A percentile compares a stretch with the other conserved stretches of the same genome.
These are phyloP conservation scores for Exophiala sideris DNA, from an alignment of 2,329 filamentous ascomycete genomes.

Conservation along the genomic window DNA sequence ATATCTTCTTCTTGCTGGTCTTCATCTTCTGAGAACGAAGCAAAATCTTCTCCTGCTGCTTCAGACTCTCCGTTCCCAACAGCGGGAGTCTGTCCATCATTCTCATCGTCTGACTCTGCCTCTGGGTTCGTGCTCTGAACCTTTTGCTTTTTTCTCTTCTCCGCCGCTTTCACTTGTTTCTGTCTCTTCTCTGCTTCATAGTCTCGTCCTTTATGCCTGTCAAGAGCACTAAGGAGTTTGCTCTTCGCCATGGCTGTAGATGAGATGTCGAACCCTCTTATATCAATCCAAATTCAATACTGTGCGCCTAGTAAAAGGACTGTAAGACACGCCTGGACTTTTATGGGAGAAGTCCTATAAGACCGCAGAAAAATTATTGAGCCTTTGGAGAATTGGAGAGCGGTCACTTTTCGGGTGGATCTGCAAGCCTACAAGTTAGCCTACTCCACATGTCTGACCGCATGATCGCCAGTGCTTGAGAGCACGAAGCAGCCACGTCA, in stretches of 20 bases:
- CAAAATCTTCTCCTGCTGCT: conserved; percentile 11
- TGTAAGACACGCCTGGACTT: background rate
- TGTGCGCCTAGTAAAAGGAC: background rate
- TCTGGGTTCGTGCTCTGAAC: conserved; percentile 4
- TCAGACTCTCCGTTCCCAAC: background rate
- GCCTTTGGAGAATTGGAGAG: background rate
- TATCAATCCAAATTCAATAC: background rate
- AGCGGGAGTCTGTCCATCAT: background rate
- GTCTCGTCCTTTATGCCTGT: conserved; percentile 60
- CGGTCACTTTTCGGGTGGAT: background rate
- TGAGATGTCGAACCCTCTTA: background rate
- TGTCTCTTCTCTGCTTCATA: conserved; percentile 75
- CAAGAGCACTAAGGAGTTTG: conserved; percentile 58
- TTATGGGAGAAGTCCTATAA: background rate
- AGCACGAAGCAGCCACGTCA: no score
- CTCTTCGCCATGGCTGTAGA: conserved; percentile 47
- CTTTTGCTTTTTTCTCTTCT: conserved; percentile 43
- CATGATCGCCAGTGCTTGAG: no score
- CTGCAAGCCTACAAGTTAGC: background rate
- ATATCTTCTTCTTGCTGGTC: conserved; percentile 24
- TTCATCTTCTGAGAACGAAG: conserved; percentile 7
- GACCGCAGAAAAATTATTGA: background rate
- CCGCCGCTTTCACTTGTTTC: conserved; percentile 56
- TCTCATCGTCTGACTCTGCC: conserved; percentile 9
- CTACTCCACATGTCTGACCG: no score